Base-by-base conservation (phyloP, 1,284 basidiomycete species). In the Marasmius fiardii region DNA sequence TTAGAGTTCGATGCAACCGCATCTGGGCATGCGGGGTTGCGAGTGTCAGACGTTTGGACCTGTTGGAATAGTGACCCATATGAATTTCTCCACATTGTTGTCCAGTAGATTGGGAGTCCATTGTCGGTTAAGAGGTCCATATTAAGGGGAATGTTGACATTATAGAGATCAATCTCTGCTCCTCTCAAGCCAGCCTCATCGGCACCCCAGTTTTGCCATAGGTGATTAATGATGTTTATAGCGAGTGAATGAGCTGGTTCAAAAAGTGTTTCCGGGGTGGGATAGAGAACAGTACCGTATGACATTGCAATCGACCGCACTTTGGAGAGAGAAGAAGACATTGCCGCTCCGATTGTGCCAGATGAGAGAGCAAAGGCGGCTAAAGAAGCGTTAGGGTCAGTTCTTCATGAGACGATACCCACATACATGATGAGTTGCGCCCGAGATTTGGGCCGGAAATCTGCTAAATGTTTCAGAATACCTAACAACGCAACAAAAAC, bases 361-460 rank as follows among this genome's bases (percentile, higher is more conserved):
- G 92, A 93, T 0, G 92, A 93, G 41, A 95, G 76, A 4, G 89
- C 80, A 66, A 94, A 93, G 1, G 93, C 92, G 37, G 91, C 89
- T 90, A 45, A 41, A 18, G 31, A 24, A 51, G 53, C 37, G 44
- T 52, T 33, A 50, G 24, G 14, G 43, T 4, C 21, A 34, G 33
- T 48, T 50, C 28, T 62, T 58, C 47, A 35, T 44, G 58, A 44
- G 52, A 45, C 48, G 43, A 24, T 21, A 35, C 34, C 31, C 58
- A 31, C 77, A 53, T 60, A 86, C 86, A 73, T 56, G 91, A 92
- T 4, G 87, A 90, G 69, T 95, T 95, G 33, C 92, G 82, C 18
- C 92, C 92, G 52, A 86, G 74, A 63, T 89, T 90, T 3, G 88
- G 88, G 16, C 87, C 89, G 24, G 86, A 88, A 56, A 91, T 80